phyloP scores from a whole-genome alignment of 2,329 filamentous ascomycete species.

The Fusarium coicis region DNA sequence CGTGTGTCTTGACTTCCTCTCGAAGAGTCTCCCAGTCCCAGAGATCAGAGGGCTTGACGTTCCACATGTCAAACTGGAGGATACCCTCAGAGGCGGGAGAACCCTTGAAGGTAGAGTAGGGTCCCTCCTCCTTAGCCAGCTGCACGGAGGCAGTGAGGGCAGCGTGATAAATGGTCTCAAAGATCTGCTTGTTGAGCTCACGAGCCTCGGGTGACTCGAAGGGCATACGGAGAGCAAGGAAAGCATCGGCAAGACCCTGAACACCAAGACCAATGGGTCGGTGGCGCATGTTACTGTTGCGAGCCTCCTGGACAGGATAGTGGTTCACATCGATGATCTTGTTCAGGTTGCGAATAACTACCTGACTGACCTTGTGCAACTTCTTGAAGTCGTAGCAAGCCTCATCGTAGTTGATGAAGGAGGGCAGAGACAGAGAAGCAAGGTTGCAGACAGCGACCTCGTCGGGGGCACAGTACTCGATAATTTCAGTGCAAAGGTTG shows the following conservation, averaged over 20 bases:
- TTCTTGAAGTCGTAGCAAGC: constrained; percentile 95
- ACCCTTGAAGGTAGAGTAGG: constrained; percentile 91
- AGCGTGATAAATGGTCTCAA: constrained; percentile 99
- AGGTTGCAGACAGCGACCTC: constrained; percentile 99
- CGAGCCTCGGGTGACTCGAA: constrained; percentile 97
- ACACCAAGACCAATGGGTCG: constrained; percentile 96
- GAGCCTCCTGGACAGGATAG: constrained; percentile 95
- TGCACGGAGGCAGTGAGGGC: constrained; percentile 90
- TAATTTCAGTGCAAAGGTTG: constrained; percentile 98
- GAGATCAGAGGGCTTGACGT: constrained; percentile 89
- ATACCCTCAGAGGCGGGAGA: constrained; percentile 95
- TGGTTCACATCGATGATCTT: constrained; percentile 98
- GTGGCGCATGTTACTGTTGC: constrained; percentile 97
- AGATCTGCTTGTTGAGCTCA: constrained; percentile 96
- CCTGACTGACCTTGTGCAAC: constrained; percentile 92
- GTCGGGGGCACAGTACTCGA: constrained; percentile 96
- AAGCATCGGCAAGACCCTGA: constrained; percentile 96
- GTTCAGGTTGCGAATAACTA: constrained; percentile 95
- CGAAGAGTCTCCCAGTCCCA: constrained; percentile 97
- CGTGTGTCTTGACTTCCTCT: constrained; percentile 89
- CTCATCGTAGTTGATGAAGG: constrained; percentile 86
- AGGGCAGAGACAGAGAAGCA: constrained; percentile 90
- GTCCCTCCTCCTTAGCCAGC: constrained; percentile 82
- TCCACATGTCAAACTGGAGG: constrained; percentile 99
- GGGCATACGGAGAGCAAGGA: constrained; percentile 94